These are phyloP conservation scores for Brachypodium distachyon DNA, from an alignment of 202 grass and related monocot genomes.

Conservation along the genomic window DNA sequence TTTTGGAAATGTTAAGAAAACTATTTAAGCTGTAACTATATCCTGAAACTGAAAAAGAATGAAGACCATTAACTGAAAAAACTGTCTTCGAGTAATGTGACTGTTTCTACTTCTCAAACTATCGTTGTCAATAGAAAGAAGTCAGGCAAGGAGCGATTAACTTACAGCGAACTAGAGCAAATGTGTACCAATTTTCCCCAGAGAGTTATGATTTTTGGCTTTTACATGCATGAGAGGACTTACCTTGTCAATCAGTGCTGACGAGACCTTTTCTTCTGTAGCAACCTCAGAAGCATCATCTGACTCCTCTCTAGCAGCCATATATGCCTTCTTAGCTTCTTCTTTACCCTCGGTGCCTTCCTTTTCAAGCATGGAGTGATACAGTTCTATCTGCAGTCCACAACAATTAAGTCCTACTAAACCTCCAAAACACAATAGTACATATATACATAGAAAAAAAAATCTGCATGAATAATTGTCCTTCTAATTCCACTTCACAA, in stretches of 20 bases:
- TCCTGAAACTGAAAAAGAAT: background rate
- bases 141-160: background rate
- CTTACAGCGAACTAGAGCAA: conserved; percentile 5
- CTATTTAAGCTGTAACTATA: background rate
- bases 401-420: conserved; percentile 5
- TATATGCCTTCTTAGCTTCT: conserved; percentile 87
- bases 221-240: conserved; percentile 5
- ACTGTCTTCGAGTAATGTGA: background rate
- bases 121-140: background rate
- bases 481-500: conserved; percentile 4
- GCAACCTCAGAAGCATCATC: conserved; percentile 42
- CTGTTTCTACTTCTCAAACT: conserved; percentile 1
- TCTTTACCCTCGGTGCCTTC: conserved; percentile 92
- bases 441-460: conserved; percentile 8
- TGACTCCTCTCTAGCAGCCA: conserved; percentile 69
- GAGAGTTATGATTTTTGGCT: background rate
- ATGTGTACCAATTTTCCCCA: conserved; percentile 2
- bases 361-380: conserved; percentile 88
- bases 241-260: conserved; percentile 89
- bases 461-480: conserved; percentile 5
- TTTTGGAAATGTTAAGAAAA: background rate
- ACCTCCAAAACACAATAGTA: conserved; percentile 3
- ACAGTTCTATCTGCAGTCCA: conserved; percentile 82
- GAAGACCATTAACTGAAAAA: conserved; percentile 1
- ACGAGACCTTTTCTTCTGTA: conserved; percentile 67